These are phyloP conservation scores for Umbellularia californica DNA, from an alignment of 164 flowering plant species.

Conservation along the genomic window DNA sequence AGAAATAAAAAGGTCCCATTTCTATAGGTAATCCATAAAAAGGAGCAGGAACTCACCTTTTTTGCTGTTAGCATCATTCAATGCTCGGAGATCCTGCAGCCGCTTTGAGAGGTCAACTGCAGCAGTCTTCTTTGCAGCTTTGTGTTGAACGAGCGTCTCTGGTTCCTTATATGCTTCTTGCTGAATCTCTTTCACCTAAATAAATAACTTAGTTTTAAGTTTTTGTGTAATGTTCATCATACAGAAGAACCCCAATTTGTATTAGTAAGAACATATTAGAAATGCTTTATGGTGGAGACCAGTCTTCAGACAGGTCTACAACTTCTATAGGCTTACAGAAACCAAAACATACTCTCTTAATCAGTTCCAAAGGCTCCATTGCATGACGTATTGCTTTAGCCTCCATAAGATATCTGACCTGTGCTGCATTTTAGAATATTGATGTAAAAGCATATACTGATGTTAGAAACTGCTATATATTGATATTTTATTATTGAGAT, in stretches of 20 bases:
- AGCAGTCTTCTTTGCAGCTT: conserved; percentile 63
- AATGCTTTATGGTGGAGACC: background rate
- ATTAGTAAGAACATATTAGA: background rate
- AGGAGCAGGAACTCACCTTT: conserved; percentile 45
- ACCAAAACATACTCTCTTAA: conserved; percentile 57
- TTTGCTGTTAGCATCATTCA: conserved; percentile 60
- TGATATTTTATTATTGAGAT: background rate
- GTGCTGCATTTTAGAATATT: conserved; percentile 36
- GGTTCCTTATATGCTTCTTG: conserved; percentile 52
- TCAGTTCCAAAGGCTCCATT: conserved; percentile 76
- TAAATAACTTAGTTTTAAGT: conserved; percentile 1
- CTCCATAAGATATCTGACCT: conserved; percentile 50
- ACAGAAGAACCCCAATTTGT: background rate
- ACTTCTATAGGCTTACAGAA: background rate
- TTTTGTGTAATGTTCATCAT: background rate
- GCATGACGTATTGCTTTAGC: conserved; percentile 72
- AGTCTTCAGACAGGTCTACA: background rate
- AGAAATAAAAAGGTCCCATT: background rate
- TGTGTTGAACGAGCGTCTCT: conserved; percentile 34
- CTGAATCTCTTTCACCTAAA: conserved; percentile 77
- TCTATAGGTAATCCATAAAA: background rate
- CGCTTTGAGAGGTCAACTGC: conserved; percentile 82
- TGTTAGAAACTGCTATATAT: background rate
- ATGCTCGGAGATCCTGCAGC: conserved; percentile 52
- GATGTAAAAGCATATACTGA: background rate